Conservation (phyloP, 2,329 filamentous ascomycete species). For the Aspergillus fumigatiaffinis region DNA sequence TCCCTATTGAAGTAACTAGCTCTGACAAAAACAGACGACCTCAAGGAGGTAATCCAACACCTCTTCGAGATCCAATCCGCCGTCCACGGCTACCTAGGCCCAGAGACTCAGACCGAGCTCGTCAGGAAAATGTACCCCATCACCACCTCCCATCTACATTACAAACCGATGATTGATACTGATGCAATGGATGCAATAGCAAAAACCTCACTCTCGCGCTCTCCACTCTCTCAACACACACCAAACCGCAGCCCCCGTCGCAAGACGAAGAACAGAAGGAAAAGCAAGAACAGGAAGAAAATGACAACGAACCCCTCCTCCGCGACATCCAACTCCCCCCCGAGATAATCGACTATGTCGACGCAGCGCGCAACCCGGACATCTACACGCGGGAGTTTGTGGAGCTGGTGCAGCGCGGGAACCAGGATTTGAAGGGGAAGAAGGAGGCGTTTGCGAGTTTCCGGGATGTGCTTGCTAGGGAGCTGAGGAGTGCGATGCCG, state of each 20-base stretch:
- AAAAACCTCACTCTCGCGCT: conserved; percentile 53
- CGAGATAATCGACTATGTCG: conserved; percentile 61
- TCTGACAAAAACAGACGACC: conserved; percentile 39
- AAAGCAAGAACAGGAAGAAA: no score
- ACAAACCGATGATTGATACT: no score
- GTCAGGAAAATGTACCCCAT: conserved; percentile 57
- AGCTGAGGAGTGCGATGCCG: conserved; percentile 56
- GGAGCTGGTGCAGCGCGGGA: conserved; percentile 59
- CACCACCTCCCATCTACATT: no score
- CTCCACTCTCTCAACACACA: conserved; percentile 45
- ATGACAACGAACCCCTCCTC: no score
- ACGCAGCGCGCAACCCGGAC: conserved; percentile 60
- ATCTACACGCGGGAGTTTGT: conserved; percentile 65
- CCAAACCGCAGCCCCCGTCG: conserved; percentile 16
- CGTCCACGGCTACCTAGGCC: conserved; percentile 57
- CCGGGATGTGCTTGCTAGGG: conserved; percentile 55
- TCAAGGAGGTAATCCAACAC: conserved; percentile 60
- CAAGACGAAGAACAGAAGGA: no score
- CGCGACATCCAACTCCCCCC: conserved; percentile 54
- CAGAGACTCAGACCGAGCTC: conserved; percentile 54
- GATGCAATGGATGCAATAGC: no score
- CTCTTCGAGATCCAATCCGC: conserved; percentile 59
- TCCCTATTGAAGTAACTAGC: not conserved
- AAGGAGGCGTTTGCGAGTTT: conserved; percentile 57
- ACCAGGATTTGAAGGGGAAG: conserved; percentile 60